phyloP scores from a whole-genome alignment of 2,329 filamentous ascomycete genomes.

The Cladosporium velox region DNA sequence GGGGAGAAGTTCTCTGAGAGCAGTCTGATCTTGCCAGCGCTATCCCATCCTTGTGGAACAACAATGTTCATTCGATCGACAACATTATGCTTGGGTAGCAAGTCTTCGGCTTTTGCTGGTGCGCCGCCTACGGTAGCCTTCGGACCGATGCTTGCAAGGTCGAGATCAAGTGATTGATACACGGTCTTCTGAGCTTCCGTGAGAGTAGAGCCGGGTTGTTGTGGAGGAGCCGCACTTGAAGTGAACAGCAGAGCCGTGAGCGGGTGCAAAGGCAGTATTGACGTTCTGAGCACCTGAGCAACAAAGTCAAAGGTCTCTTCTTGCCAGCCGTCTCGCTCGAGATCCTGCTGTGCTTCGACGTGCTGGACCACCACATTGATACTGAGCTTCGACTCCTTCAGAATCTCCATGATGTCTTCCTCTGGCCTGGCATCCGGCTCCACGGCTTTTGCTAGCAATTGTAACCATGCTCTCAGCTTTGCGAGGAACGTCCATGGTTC shows the following conservation, averaged over 20 bases:
- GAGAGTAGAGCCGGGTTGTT: conserved; percentile 34
- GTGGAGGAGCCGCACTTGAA: conserved; percentile 37
- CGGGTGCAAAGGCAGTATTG: conserved; percentile 67
- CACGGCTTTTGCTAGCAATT: conserved; percentile 76
- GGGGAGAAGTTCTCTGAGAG: conserved; percentile 90
- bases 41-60: conserved; percentile 96
- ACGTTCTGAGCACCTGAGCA: conserved; percentile 86
- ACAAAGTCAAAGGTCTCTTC: conserved; percentile 97
- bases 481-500: conserved; percentile 91
- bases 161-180: conserved; percentile 73
- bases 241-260: conserved; percentile 61
- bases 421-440: conserved; percentile 60
- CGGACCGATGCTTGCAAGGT: conserved; percentile 32
- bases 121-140: conserved; percentile 32
- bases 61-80: conserved; percentile 68
- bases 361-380: conserved; percentile 96
- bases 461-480: conserved; percentile 85
- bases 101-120: conserved; percentile 59
- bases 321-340: conserved; percentile 92
- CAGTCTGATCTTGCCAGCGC: conserved; percentile 94
- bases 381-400: conserved; percentile 88
- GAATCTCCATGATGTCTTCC: conserved; percentile 73
- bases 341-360: conserved; percentile 83
- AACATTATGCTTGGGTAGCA: conserved; percentile 67
- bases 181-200: conserved; percentile 68